A percentile compares a stretch with the other conserved stretches of the same genome.
These are phyloP conservation scores for Protea cynaroides DNA, from an alignment of 164 flowering plant genomes.

Conservation along the genomic window DNA sequence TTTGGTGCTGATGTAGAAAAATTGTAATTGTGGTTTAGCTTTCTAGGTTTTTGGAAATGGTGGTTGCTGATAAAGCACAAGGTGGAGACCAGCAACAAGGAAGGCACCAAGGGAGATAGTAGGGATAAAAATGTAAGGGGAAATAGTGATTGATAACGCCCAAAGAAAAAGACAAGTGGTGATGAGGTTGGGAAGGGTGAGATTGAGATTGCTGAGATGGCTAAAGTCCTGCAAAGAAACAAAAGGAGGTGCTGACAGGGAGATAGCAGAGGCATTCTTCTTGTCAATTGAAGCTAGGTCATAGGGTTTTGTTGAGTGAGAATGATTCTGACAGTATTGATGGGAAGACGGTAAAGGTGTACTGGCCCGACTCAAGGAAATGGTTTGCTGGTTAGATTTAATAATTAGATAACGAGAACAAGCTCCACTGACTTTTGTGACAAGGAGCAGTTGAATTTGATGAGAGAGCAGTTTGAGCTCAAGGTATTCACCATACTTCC, in stretches of 20 bases:
- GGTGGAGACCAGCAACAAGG: not conserved
- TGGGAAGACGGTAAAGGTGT: conserved; percentile 11
- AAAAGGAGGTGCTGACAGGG: conserved; percentile 10
- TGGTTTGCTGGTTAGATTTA: conserved; percentile 9
- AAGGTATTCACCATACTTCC: not conserved
- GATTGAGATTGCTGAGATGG: not conserved
- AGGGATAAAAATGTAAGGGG: too few species aligned
- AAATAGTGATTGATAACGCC: too few species aligned
- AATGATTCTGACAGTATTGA: conserved; percentile 6
- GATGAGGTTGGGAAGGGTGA: not conserved
- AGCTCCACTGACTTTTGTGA: conserved; percentile 1
- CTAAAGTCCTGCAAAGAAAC: not conserved
- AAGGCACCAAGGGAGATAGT: too few species aligned
- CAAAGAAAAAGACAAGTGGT: too few species aligned
- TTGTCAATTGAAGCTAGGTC: not conserved
- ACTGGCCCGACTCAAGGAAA: conserved; percentile 13
- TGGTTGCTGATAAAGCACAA: too few species aligned
- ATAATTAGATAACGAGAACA: conserved; percentile 5
- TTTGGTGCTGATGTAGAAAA: too few species aligned
- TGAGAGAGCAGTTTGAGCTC: not conserved
- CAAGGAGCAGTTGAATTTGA: conserved; percentile 2
- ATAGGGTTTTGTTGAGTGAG: conserved; percentile 4
- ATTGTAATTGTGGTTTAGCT: too few species aligned
- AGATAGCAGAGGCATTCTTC: conserved; percentile 4
- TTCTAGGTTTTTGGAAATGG: too few species aligned